These are phyloP conservation scores for Saitozyma podzolica DNA, from an alignment of 768 basidiomycete species.

Conservation along the genomic window DNA sequence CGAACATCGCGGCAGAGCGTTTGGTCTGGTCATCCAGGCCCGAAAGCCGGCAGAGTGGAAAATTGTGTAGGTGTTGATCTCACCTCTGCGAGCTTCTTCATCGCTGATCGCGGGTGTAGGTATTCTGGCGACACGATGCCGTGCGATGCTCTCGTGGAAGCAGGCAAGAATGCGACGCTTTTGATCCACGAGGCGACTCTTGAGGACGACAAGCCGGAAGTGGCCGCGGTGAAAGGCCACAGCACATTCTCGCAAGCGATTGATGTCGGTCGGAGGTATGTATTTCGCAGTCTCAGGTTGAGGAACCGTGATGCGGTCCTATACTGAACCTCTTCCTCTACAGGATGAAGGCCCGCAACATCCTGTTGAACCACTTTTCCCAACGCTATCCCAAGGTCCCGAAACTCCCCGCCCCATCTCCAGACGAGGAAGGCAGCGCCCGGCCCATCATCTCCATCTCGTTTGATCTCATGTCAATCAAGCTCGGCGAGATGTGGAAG, in stretches of 20 bases:
- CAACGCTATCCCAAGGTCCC: slow-evolving; percentile 89
- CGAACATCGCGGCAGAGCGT: slow-evolving; percentile 69
- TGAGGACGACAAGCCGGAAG: slow-evolving; percentile 74
- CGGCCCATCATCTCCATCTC: slow-evolving; percentile 67
- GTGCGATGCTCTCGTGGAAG: slow-evolving; percentile 64
- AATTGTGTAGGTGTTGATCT: slow-evolving; percentile 61
- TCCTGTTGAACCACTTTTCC: slow-evolving; percentile 94
- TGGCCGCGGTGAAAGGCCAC: slow-evolving; percentile 76
- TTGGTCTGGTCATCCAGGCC: slow-evolving; percentile 64
- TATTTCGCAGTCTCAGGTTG: not conserved
- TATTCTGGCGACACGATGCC: slow-evolving; percentile 93
- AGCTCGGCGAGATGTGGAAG: slow-evolving; percentile 81
- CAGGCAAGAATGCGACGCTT: slow-evolving; percentile 69
- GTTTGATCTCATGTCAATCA: slow-evolving; percentile 74
- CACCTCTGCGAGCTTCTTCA: not conserved
- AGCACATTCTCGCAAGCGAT: slow-evolving; percentile 89
- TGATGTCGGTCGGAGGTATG: slow-evolving; percentile 68
- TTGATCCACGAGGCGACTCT: slow-evolving; percentile 94
- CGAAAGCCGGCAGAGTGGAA: slow-evolving; percentile 71
- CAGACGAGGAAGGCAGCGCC: slow-evolving; percentile 25
- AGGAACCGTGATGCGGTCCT: not conserved
- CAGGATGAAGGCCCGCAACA: slow-evolving; percentile 81
- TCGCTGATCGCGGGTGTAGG: slow-evolving; percentile 54
- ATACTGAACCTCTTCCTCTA: not conserved
- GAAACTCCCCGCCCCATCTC: slow-evolving; percentile 53